A percentile compares a stretch with the other conserved stretches of the same genome.
Conservation (phyloP, 2,329 filamentous ascomycete species). For the Tolypocladium guangdongense region DNA sequence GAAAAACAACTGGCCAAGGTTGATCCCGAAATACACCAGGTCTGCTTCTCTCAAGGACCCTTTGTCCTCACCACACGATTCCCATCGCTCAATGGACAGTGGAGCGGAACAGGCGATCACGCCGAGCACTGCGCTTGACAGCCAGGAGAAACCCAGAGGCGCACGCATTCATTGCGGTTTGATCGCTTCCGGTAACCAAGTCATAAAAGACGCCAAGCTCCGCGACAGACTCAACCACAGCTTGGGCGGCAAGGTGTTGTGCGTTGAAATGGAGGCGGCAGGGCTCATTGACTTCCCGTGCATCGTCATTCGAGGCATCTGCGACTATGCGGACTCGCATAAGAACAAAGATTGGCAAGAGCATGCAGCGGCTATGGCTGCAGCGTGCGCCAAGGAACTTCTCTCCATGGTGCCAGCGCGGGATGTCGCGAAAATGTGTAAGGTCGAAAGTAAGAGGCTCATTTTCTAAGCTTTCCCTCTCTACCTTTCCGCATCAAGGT, state of each 20-base stretch:
- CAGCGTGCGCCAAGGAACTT: constrained; percentile 14
- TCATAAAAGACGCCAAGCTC: background rate
- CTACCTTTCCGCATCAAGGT: background rate
- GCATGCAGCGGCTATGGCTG: constrained; percentile 15
- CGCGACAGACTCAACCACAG: background rate
- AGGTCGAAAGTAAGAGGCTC: too few relatives aligned
- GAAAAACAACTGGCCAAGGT: too few relatives aligned
- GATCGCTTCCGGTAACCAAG: background rate
- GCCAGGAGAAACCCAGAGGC: background rate
- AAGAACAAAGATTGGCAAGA: constrained; percentile 9
- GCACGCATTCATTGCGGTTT: background rate
- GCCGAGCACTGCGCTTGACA: background rate
- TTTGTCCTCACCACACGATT: too few relatives aligned
- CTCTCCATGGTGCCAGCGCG: background rate
- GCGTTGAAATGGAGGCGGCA: too few relatives aligned
- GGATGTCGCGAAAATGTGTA: too few relatives aligned
- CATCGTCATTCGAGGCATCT: too few relatives aligned
- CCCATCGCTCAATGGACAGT: too few relatives aligned
- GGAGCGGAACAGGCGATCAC: background rate
- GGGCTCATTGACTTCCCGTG: too few relatives aligned
- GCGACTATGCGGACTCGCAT: constrained; percentile 7
- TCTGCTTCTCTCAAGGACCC: too few relatives aligned
- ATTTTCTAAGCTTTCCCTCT: constrained; percentile 1
- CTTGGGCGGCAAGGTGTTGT: too few relatives aligned
- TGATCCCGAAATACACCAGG: too few relatives aligned